Conservation (phyloP, 202 grass and related monocot genomes). For the Zizania palustris region DNA sequence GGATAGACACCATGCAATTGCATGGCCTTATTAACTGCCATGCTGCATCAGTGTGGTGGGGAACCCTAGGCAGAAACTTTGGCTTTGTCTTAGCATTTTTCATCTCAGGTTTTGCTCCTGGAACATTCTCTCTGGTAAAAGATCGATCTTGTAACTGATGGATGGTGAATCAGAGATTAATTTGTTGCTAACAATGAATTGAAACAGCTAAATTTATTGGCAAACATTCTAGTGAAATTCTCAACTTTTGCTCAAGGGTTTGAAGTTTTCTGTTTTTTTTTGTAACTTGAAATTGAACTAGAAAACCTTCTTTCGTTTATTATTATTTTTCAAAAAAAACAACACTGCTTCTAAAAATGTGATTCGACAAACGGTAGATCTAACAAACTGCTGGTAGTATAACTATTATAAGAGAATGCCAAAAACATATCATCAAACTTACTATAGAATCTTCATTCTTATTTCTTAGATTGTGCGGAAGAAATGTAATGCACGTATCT, state of each 20-base stretch:
- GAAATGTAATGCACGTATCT: too few species aligned
- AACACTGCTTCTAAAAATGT: not conserved
- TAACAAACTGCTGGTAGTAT: too few species aligned
- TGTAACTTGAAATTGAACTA: not conserved
- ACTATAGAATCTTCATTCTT: too few species aligned
- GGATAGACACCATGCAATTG: slow-evolving; percentile 8
- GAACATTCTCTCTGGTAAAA: not conserved
- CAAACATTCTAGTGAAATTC: not conserved
- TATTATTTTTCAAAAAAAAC: not conserved
- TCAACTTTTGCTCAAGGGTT: not conserved
- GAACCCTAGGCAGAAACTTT: not conserved
- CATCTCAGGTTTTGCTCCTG: not conserved
- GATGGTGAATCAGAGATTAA: not conserved
- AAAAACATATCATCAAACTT: too few species aligned
- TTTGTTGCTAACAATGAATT: not conserved
- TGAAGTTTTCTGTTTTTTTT: not conserved
- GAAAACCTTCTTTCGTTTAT: not conserved
- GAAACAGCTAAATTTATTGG: not conserved
- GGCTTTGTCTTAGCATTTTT: not conserved
- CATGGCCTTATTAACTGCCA: slow-evolving; percentile 27
- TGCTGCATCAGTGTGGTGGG: slow-evolving; percentile 3
- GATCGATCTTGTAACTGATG: not conserved
- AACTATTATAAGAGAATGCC: too few species aligned
- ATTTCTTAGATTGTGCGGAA: too few species aligned
- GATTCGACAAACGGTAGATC: not conserved